phyloP scores from a whole-genome alignment of 2,329 filamentous ascomycete genomes.

The Penicillium carneum region DNA sequence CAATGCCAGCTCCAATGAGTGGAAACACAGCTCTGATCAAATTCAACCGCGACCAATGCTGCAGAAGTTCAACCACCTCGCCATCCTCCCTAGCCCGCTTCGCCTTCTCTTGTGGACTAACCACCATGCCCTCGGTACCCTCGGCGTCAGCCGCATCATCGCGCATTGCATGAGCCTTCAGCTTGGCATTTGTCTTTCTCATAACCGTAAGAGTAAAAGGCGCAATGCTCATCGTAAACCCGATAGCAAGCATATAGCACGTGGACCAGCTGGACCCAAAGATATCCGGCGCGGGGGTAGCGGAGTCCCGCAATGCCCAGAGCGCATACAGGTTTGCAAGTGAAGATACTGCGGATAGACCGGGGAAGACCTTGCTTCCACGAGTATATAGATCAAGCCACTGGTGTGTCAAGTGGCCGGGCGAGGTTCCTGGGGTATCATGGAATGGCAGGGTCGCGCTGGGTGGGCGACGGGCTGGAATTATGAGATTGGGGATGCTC shows the following conservation, averaged over 20 bases:
- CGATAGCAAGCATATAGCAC: constrained; percentile 36
- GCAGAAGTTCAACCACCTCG: constrained; percentile 28
- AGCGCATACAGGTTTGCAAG: constrained; percentile 58
- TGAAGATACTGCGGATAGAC: constrained; percentile 60
- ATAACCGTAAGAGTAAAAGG: constrained; percentile 41
- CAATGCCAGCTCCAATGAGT: constrained; percentile 36
- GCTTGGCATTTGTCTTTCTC: constrained; percentile 35
- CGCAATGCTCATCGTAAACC: constrained; percentile 35
- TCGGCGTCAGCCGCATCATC: constrained; percentile 36
- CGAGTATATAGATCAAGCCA: constrained; percentile 52
- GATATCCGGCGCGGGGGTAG: constrained; percentile 17
- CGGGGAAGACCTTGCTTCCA: constrained; percentile 61
- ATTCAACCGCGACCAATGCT: constrained; percentile 37
- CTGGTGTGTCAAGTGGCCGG: constrained; percentile 41
- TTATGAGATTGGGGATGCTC: constrained; percentile 31
- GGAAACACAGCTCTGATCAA: constrained; percentile 35
- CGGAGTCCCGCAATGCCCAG: constrained; percentile 30
- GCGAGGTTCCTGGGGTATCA: constrained; percentile 29
- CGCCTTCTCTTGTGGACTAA: constrained; percentile 30
- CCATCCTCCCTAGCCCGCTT: constrained; percentile 32
- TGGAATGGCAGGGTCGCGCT: constrained; percentile 12
- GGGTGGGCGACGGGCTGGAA: constrained; percentile 28
- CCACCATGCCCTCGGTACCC: constrained; percentile 30
- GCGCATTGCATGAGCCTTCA: constrained; percentile 36
- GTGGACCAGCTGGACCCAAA: constrained; percentile 22